These are phyloP conservation scores for Amphibolis antarctica DNA, from an alignment of 106 monocot species.

Conservation along the genomic window DNA sequence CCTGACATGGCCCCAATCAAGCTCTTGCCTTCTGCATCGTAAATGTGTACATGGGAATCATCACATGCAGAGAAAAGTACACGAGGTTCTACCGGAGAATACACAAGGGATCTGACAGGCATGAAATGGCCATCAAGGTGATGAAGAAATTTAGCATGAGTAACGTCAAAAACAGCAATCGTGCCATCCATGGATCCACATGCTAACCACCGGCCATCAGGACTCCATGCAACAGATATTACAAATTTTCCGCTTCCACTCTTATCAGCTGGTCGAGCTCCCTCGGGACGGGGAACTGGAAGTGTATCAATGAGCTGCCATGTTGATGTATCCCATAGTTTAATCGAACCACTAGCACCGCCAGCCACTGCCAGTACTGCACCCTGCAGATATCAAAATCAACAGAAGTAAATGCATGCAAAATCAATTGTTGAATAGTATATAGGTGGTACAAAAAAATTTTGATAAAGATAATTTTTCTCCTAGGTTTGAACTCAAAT, in stretches of 20 bases:
- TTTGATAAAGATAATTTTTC: too few relatives aligned
- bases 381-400: slow-evolving; percentile 33
- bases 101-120: slow-evolving; percentile 81
- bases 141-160: slow-evolving; percentile 73
- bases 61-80: slow-evolving; percentile 86
- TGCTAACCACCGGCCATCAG: slow-evolving; percentile 62
- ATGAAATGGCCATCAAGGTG: slow-evolving; percentile 86
- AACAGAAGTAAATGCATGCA: too few relatives aligned
- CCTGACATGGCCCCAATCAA: slow-evolving; percentile 81
- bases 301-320: slow-evolving; percentile 65
- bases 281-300: slow-evolving; percentile 54
- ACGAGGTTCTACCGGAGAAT: slow-evolving; percentile 67
- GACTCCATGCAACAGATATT: slow-evolving; percentile 94
- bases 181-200: slow-evolving; percentile 88
- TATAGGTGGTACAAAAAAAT: too few relatives aligned
- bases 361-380: slow-evolving; percentile 80
- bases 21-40: slow-evolving; percentile 76
- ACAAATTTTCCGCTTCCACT: slow-evolving; percentile 60
- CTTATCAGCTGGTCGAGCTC: slow-evolving; percentile 36
- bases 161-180: slow-evolving; percentile 64
- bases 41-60: slow-evolving; percentile 77
- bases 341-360: slow-evolving; percentile 73
- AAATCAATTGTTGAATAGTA: too few relatives aligned
- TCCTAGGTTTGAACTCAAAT: too few relatives aligned
- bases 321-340: slow-evolving; percentile 89